Evolutionary conservation across 1,284 basidiomycete genomes (phyloP), one percentile per base, ranked within the genome.

Genomic region (Lignosus rhinocerotis): DNA sequence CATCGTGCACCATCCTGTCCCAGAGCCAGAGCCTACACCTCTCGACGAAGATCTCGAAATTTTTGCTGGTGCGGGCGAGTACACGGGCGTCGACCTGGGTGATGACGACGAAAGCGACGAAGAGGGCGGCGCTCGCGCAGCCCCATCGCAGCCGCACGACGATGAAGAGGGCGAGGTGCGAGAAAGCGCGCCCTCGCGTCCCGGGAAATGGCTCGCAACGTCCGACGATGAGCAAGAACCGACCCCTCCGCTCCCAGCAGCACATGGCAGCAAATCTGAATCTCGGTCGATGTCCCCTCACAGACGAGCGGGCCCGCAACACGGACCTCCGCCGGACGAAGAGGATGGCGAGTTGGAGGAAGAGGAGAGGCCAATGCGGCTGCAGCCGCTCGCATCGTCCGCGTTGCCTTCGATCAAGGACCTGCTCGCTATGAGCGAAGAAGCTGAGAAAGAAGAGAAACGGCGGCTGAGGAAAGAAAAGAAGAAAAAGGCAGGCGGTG

Each of bases 51-150:
- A 89, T 55, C 78, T 88, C 56, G 84, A 91, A 67, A 96, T 96
- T 55, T 97, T 97, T 71, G 91, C 86, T 1, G 94, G 80, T 51
- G 93, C 84, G 1, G 93, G 89, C 8, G 91, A 93, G 43, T 97
- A 96, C 71, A 79, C 87, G 52, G 92, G 89, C 1, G 68, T 90
- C 14, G 81, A 82, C 48, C 69, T 83, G 7, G 86, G 80, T 39
- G 85, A 85, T 19, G 83, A 85, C 14, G 84, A 83, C 19, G 81
- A 80, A 6, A 53, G 50, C 8, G 54, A 55, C 16, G 55, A 51
- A 3, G 57, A 61, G 39, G 38, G 38, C 2, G 16, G 21, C 16
- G 31, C 46, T 43, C 53, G 2, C 30, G 10, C 39, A 6, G 31
- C 31, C 16, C 38, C 17, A n/a, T 33, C 25, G 50, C 51, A 7